These are phyloP conservation scores for Colletotrichum tofieldiae DNA, from an alignment of 2,329 filamentous ascomycete species.

Conservation along the genomic window DNA sequence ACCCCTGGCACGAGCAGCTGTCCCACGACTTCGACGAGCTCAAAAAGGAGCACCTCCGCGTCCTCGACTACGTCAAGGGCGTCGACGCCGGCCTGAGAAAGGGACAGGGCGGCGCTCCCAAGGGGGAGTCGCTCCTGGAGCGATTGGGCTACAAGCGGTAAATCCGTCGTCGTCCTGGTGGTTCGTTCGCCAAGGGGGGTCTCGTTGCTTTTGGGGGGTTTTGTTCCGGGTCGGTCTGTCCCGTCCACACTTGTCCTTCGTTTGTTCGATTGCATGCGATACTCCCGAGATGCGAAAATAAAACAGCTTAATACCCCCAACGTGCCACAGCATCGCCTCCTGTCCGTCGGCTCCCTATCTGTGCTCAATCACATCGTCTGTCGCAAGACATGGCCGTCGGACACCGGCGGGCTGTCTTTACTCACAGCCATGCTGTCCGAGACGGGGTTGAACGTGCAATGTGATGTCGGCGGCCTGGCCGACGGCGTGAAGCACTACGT, in stretches of 20 bases:
- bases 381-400: background rate
- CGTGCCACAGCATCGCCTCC: background rate
- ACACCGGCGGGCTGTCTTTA: too few relatives aligned
- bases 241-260: background rate
- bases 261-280: slow-evolving; percentile 33
- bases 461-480: background rate
- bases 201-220: slow-evolving; percentile 2
- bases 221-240: slow-evolving; percentile 15
- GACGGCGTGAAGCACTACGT: background rate
- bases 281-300: slow-evolving; percentile 28
- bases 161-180: background rate
- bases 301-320: slow-evolving; percentile 21
- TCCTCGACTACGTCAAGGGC: slow-evolving; percentile 54
- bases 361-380: background rate
- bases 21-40: slow-evolving; percentile 73
- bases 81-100: slow-evolving; percentile 40
- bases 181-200: background rate
- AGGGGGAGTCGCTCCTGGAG: slow-evolving; percentile 41
- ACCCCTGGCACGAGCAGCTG: slow-evolving; percentile 79
- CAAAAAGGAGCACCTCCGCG: slow-evolving; percentile 69
- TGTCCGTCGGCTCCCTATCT: background rate
- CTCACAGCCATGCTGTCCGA: background rate
- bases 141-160: slow-evolving; percentile 44
- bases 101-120: slow-evolving; percentile 38
- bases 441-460: background rate